Base-by-base conservation (phyloP, 768 basidiomycete species). In the Glaciozyma martinii region DNA sequence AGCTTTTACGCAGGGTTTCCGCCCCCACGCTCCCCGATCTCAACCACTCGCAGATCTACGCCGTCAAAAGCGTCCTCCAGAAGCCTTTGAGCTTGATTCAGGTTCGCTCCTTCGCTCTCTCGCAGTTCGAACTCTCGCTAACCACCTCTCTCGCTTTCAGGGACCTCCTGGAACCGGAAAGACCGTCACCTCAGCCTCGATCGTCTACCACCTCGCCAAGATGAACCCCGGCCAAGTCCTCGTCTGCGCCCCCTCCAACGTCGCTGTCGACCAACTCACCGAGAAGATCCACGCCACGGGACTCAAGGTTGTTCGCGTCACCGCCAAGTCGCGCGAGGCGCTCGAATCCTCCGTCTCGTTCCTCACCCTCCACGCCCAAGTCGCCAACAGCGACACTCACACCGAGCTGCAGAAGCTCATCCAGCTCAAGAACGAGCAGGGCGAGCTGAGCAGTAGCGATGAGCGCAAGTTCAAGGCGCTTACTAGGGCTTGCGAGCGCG, bases 211-310 rank as follows among this genome's bases (percentile, higher is more conserved):
- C 75, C 85, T 99, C 25, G 92, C 92, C 47, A 97, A 97, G 80
- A 98, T 99, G 94, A 98, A 98, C 74, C 92, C 93, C 0, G 95
- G 98, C 78, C 71, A 70, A 46, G 95, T 99, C 49, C 88, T 99
- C 58, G 95, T 99, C 67, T 93, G 92, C 75, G 95, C 95, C 12
- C 95, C 95, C 0, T 98, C 94, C 60, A 99, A 99, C 78, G 95
- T 99, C 71, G 95, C 95, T 54, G 95, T 99, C 65, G 95, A 99
- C 75, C 95, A 99, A 75, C 84, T 99, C 61, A 95, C 94, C 27
- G 95, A 98, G 79, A 98, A 98, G 80, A 97, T 99, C 66, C 95
- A 98, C 74, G 80, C 86, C n/a, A 97, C 95, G n/a, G 94, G 95
- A 0, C 81, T 98, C 71, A 98, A 98, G 77, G 95, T 95, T 68